Percentiles rank a stretch among this genome's conserved stretches.
phyloP scores from a whole-genome alignment of 2,329 filamentous ascomycete species.

The Huntiella decipiens region DNA sequence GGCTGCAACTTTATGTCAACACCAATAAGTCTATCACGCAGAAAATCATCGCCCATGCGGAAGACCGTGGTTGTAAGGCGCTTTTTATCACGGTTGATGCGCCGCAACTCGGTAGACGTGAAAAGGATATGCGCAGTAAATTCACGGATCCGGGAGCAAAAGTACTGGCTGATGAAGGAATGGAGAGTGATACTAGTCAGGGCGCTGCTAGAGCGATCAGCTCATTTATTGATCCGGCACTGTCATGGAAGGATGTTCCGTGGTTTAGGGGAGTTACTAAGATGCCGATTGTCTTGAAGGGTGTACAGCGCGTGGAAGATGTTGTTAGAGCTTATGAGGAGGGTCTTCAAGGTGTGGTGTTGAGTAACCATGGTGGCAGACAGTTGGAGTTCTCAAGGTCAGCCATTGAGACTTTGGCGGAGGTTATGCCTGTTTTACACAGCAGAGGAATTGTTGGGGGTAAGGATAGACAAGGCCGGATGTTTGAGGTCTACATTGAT shows the following conservation, averaged over 20 bases:
- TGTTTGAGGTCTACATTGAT: slow-evolving; percentile 74
- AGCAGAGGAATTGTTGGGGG: slow-evolving; percentile 37
- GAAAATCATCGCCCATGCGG: slow-evolving; percentile 79
- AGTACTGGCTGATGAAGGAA: slow-evolving; percentile 50
- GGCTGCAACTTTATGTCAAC: slow-evolving; percentile 96
- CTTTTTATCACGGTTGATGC: slow-evolving; percentile 98
- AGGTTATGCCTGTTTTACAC: slow-evolving; percentile 76
- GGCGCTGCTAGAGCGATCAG: slow-evolving; percentile 90
- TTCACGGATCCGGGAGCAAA: slow-evolving; percentile 68
- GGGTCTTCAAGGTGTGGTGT: slow-evolving; percentile 73
- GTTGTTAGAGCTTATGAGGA: slow-evolving; percentile 69
- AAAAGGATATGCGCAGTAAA: slow-evolving; percentile 96
- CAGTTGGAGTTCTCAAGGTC: slow-evolving; percentile 86
- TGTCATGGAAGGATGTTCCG: slow-evolving; percentile 83
- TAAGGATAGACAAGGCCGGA: slow-evolving; percentile 31
- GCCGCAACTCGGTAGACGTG: slow-evolving; percentile 78
- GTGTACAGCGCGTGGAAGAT: slow-evolving; percentile 89
- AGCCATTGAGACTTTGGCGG: slow-evolving; percentile 74
- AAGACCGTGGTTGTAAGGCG: slow-evolving; percentile 77
- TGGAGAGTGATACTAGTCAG: slow-evolving; percentile 66
- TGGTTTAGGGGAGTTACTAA: slow-evolving; percentile 83
- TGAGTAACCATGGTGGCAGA: slow-evolving; percentile 89
- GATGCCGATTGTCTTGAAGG: slow-evolving; percentile 94
- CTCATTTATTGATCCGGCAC: slow-evolving; percentile 85
- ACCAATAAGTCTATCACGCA: slow-evolving; percentile 82